Evolutionary conservation across 225 moss, liverwort and hornwort genomes (phyloP), one percentile per base, ranked within the genome.

Genomic region (Marchantia polymorpha): DNA sequence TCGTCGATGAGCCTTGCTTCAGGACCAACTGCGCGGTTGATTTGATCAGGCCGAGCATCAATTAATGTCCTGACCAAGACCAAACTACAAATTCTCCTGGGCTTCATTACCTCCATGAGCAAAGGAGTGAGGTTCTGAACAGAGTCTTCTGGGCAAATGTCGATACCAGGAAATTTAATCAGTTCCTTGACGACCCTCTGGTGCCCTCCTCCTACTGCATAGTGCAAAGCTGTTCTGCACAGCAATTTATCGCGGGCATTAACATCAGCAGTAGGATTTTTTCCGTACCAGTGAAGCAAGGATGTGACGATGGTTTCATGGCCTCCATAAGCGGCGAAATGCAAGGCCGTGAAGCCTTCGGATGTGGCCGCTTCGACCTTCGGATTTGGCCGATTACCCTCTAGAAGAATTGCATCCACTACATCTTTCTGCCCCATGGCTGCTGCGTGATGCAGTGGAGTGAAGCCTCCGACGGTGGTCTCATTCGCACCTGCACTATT

Each of bases 401-500:
- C 48, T 2, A 39, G 39, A 39, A 39, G 39, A 39, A 39, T 2
- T 17, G 16, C 27, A 22, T 65, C 58, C 4, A 81, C 61, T 50
- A 48, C 80, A 7, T 26, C 47, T 9, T 1, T 46, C 23, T 74
- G 74, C 14, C 80, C 80, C 14, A 55, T 64, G 2, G 60, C 47
- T 3, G 80, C 73, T n/a, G 80, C 80, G 15, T 74, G 48, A 72
- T 81, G 80, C 72, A 81, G 47, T 19, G 80, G 30, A 47, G 80
- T 81, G 46, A 74, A 61, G 30, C 63, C 80, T 25, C 80, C 74
- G 16, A 27, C n/a, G 9, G 64, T 52, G 17, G 22, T 73, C 59
- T 3, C 56, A 59, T 8, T n/a, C n/a, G 49, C 46, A 63, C 48
- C 27, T 23, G 19, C 74, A 14, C n/a, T 8, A 39, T 39, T 39